A percentile compares a stretch with the other conserved stretches of the same genome.
Evolutionary conservation across 352 stramenopile genomes (phyloP).

Genomic region (Pythium brachiatum): DNA sequence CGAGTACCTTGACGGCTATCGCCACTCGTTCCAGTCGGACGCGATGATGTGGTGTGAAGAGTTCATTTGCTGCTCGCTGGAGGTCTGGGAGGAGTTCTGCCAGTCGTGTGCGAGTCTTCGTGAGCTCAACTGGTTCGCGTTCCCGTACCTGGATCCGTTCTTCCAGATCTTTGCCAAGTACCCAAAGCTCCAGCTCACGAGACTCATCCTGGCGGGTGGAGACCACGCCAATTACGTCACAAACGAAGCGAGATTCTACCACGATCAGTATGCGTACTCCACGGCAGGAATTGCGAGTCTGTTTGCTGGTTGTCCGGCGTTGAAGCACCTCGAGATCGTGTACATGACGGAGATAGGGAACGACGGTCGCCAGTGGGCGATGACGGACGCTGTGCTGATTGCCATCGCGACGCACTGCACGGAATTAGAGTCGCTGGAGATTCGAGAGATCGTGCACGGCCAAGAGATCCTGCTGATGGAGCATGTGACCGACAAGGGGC

Average conservation of each 20-base stretch:
- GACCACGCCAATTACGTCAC: background rate
- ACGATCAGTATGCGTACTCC: background rate
- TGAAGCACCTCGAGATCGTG: conserved; percentile 1
- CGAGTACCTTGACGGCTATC: conserved; percentile 12
- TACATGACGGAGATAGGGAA: background rate
- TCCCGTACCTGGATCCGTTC: conserved; percentile 56
- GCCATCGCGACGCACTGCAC: background rate
- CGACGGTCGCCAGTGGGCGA: background rate
- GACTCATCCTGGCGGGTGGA: conserved; percentile 1
- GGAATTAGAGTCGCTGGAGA: background rate
- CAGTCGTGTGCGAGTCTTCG: background rate
- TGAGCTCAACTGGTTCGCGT: conserved; percentile 58
- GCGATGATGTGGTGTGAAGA: background rate
- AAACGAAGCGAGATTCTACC: background rate
- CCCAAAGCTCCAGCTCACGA: conserved; percentile 33
- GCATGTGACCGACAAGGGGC: background rate
- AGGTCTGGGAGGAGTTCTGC: conserved; percentile 43
- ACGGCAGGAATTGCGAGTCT: background rate
- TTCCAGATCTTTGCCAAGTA: conserved; percentile 44
- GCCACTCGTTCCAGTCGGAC: background rate
- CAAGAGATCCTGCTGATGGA: background rate
- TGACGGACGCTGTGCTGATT: background rate
- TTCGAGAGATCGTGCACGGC: background rate
- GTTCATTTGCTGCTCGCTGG: conserved; percentile 5
- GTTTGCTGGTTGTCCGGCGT: background rate